A percentile compares a stretch with the other conserved stretches of the same genome.
Conservation (phyloP, 2,329 filamentous ascomycete species). For the Cytospora leucostoma region DNA sequence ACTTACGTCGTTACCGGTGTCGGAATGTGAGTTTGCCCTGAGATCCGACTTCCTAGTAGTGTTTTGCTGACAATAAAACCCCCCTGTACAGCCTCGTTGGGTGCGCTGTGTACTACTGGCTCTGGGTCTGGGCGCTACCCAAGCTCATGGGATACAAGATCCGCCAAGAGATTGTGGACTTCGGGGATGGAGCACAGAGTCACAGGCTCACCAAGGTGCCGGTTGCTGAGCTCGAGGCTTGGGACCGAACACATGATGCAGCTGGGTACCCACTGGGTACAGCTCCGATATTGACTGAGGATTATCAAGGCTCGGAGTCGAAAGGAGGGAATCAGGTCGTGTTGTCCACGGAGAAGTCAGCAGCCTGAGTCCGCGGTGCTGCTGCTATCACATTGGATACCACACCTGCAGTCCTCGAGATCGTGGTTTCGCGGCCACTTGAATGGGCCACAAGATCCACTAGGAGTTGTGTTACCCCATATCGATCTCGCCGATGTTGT, state of each 20-base stretch:
- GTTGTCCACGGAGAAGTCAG: not conserved
- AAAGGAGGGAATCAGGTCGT: not conserved
- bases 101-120: conserved; percentile 55
- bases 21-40: conserved; percentile 52
- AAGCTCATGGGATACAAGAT: conserved; percentile 5
- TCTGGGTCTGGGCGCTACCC: conserved; percentile 23
- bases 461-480: too few relatives aligned
- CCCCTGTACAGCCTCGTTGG: conserved; percentile 33
- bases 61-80: not conserved
- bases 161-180: conserved; percentile 19
- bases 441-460: not conserved
- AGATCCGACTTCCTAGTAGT: too few relatives aligned
- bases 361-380: not conserved
- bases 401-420: too few relatives aligned
- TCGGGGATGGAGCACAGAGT: conserved; percentile 46
- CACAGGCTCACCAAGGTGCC: conserved; percentile 52
- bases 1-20: conserved; percentile 68
- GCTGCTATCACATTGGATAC: not conserved
- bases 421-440: not conserved
- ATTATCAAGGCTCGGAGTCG: not conserved
- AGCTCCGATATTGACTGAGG: not conserved
- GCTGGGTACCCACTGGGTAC: conserved; percentile 28
- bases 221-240: conserved; percentile 42
- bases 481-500: too few relatives aligned
- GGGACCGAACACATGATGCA: conserved; percentile 43